These are phyloP conservation scores for Choanephora cucurbitarum DNA, from an alignment of 371 early-diverging fungal species.

Conservation along the genomic window DNA sequence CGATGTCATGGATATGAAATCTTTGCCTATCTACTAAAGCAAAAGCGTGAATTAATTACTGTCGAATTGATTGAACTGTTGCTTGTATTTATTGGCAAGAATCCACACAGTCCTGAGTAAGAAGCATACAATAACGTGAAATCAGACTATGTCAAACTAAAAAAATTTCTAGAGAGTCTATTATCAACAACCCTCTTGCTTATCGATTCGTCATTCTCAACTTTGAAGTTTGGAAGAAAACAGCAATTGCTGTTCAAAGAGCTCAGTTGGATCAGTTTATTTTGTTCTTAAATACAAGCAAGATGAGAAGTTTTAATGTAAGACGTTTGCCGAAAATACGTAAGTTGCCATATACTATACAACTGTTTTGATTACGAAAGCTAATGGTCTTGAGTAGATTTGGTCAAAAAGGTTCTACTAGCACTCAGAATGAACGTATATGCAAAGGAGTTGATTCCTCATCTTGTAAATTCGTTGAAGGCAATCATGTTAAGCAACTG, in stretches of 20 bases:
- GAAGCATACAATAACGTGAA: slow-evolving; percentile 8
- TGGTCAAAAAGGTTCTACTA: slow-evolving; percentile 65
- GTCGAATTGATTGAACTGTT: slow-evolving; percentile 63
- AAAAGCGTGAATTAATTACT: slow-evolving; percentile 63
- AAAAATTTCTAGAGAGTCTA: slow-evolving; percentile 49
- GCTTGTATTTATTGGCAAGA: slow-evolving; percentile 67
- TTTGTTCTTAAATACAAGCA: slow-evolving; percentile 63
- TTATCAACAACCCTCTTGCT: slow-evolving; percentile 68
- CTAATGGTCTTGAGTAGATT: slow-evolving; percentile 30
- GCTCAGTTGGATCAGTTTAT: slow-evolving; percentile 67
- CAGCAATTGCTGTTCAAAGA: slow-evolving; percentile 59
- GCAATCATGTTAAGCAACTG: slow-evolving; percentile 61
- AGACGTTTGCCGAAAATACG: slow-evolving; percentile 65
- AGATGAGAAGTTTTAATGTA: slow-evolving; percentile 57
- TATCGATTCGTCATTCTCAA: slow-evolving; percentile 70
- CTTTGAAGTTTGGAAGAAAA: slow-evolving; percentile 73
- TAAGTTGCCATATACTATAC: slow-evolving; percentile 29
- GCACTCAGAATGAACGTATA: slow-evolving; percentile 67
- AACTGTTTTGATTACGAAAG: background rate
- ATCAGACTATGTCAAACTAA: background rate
- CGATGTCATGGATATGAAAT: slow-evolving; percentile 73
- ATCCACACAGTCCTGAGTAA: slow-evolving; percentile 55
- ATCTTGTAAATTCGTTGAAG: slow-evolving; percentile 59
- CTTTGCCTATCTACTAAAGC: slow-evolving; percentile 65
- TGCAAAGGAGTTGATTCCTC: slow-evolving; percentile 53